Conservation (phyloP, 352 stramenopile genomes). For the Globisporangium okanoganense region DNA sequence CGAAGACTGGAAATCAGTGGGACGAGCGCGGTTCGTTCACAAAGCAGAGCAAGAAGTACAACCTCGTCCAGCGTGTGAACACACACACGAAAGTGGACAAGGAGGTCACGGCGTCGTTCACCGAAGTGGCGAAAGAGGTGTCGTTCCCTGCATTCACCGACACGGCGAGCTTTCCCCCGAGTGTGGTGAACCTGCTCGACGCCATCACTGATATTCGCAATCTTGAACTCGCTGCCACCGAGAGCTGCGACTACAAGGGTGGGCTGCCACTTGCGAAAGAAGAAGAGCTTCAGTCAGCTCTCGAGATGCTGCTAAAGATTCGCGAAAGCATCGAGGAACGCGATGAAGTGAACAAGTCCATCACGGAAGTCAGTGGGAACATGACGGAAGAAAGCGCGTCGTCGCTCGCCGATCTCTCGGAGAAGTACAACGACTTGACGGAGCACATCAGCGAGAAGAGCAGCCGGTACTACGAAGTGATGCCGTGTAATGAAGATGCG, state of each 20-base stretch:
- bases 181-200: conserved; percentile 45
- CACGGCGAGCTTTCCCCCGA: conserved; percentile 18
- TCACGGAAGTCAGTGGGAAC: conserved; percentile 39
- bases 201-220: conserved; percentile 74
- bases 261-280: conserved; percentile 61
- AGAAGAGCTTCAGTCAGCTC: conserved; percentile 41
- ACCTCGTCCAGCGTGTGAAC: conserved; percentile 60
- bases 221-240: conserved; percentile 54
- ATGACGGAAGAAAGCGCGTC: conserved; percentile 39
- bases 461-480: conserved; percentile 78
- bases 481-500: conserved; percentile 67
- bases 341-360: conserved; percentile 42
- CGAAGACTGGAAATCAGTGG: conserved; percentile 77
- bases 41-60: conserved; percentile 71
- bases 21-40: conserved; percentile 40
- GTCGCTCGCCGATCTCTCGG: conserved; percentile 41
- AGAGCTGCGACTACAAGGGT: conserved; percentile 43
- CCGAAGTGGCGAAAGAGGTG: conserved; percentile 28
- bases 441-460: conserved; percentile 70
- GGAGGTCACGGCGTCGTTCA: conserved; percentile 53
- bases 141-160: conserved; percentile 35
- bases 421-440: conserved; percentile 42
- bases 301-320: conserved; percentile 49
- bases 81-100: conserved; percentile 50
- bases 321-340: conserved; percentile 46